Evolutionary conservation across 225 moss, liverwort and hornwort genomes (phyloP).

Genomic region (Anthoceros angustus): DNA sequence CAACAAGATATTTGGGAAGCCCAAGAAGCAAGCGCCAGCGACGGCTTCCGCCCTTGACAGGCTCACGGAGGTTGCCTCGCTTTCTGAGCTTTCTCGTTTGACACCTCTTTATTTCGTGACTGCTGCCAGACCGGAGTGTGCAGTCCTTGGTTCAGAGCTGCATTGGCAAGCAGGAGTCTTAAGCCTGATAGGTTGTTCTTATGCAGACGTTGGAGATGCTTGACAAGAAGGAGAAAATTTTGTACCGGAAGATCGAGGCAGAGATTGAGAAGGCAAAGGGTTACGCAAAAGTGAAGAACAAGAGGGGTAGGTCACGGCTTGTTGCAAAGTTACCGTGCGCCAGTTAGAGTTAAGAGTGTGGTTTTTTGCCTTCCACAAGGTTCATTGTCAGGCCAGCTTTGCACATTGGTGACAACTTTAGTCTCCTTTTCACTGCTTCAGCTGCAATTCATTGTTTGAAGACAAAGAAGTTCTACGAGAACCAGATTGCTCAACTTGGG

Average conservation of each 20-base stretch:
- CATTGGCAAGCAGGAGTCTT: too few species aligned
- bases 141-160: too few species aligned
- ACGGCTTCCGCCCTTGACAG: constrained; percentile 1
- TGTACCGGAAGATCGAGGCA: constrained; percentile 1
- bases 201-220: constrained; percentile 1
- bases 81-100: not conserved
- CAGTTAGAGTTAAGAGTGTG: not conserved
- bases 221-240: not conserved
- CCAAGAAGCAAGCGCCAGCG: constrained; percentile 2
- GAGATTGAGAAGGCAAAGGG: constrained; percentile 1
- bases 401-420: too few species aligned
- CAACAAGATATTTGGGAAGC: not conserved
- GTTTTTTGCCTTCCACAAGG: not conserved
- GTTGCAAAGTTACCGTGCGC: too few species aligned
- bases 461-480: constrained; percentile 1
- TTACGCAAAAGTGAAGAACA: not conserved
- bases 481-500: not conserved
- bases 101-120: too few species aligned
- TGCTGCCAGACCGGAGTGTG: too few species aligned
- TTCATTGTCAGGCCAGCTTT: not conserved
- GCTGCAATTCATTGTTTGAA: constrained; percentile 1
- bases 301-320: not conserved
- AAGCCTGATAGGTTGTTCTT: too few species aligned
- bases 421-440: not conserved
- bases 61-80: not conserved